phyloP scores from a whole-genome alignment of 1,284 basidiomycete species.

The Phellopilus nigrolimitatus region DNA sequence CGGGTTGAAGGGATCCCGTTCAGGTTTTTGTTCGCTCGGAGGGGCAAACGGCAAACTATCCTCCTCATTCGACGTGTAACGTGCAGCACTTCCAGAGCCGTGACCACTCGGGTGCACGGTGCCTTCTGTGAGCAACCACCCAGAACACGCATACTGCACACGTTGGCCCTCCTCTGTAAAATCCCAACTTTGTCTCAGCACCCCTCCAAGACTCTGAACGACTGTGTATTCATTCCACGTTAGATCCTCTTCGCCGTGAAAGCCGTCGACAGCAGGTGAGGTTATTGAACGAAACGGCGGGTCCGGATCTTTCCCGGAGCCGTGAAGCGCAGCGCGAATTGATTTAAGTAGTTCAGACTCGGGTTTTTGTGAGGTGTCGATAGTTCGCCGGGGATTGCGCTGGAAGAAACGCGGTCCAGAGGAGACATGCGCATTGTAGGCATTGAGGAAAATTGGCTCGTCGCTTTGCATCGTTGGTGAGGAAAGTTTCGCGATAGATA shows the following conservation, averaged over 20 bases:
- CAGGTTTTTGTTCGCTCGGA: constrained; percentile 29
- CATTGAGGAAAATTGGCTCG: constrained; percentile 9
- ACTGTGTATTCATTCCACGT: constrained; percentile 70
- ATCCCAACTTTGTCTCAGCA: constrained; percentile 71
- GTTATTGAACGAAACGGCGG: constrained; percentile 35
- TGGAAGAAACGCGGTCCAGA: constrained; percentile 29
- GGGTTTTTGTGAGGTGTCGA: constrained; percentile 22
- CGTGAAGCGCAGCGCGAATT: constrained; percentile 47
- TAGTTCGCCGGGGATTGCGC: constrained; percentile 16
- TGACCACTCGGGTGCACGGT: constrained; percentile 11
- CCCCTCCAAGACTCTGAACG: constrained; percentile 63
- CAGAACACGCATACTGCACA: constrained; percentile 74
- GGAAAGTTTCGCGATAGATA: background rate
- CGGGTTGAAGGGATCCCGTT: constrained; percentile 31
- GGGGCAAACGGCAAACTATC: constrained; percentile 32
- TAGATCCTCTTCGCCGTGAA: constrained; percentile 44
- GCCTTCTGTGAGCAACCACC: constrained; percentile 40
- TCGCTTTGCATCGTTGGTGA: background rate
- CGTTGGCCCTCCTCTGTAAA: constrained; percentile 67
- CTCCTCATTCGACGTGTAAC: constrained; percentile 34
- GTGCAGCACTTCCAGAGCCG: constrained; percentile 6
- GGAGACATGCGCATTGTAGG: constrained; percentile 27
- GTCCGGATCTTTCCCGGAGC: constrained; percentile 39
- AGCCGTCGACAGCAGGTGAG: constrained; percentile 20
- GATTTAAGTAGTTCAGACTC: constrained; percentile 44